phyloP scores from a whole-genome alignment of 2,329 filamentous ascomycete species.

The Xylogone sp. region DNA sequence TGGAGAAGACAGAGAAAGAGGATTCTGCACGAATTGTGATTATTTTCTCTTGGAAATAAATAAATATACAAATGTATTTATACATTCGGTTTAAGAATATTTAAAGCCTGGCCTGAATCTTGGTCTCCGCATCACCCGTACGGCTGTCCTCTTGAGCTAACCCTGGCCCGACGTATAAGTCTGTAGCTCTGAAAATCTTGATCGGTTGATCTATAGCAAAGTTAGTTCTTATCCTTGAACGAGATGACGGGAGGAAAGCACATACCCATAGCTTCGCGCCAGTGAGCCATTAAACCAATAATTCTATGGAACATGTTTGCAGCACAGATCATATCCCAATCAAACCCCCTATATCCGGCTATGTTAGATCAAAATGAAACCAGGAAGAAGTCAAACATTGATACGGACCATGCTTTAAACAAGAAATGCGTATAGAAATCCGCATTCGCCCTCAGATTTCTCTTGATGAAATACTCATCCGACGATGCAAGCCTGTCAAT shows the following conservation, averaged over 20 bases:
- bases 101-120: no score
- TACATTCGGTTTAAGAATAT: no score
- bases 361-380: background rate
- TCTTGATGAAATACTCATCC: constrained; percentile 33
- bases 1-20: no score
- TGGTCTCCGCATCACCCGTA: no score
- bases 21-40: no score
- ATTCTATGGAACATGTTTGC: constrained; percentile 7
- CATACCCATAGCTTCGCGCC: constrained; percentile 25
- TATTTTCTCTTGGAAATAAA: no score
- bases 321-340: background rate
- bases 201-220: no score
- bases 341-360: background rate
- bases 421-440: constrained; percentile 41
- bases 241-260: constrained; percentile 13
- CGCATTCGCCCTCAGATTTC: constrained; percentile 37
- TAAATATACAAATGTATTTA: no score
- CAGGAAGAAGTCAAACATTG: background rate
- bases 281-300: constrained; percentile 26
- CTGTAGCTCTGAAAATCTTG: no score
- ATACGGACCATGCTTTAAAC: constrained; percentile 35
- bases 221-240: no score
- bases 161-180: no score
- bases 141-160: no score
- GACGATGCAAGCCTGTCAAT: constrained; percentile 32